phyloP scores from a whole-genome alignment of 2,329 filamentous ascomycete genomes.

The Penicillium olsonii region DNA sequence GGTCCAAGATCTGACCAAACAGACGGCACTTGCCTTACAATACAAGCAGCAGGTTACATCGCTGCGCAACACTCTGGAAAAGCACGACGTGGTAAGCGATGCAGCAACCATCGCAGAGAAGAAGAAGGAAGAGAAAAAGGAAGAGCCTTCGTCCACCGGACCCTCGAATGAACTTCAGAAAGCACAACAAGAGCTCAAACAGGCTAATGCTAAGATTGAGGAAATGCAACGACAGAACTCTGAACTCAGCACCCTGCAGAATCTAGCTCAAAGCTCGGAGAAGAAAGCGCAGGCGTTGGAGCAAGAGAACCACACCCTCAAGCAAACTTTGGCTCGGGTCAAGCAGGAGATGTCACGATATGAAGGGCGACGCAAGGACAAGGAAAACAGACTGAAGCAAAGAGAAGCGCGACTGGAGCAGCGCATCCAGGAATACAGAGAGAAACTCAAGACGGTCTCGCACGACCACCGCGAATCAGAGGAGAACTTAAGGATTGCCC shows the following conservation, averaged over 20 bases:
- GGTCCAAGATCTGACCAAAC: constrained; percentile 45
- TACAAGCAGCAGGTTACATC: constrained; percentile 46
- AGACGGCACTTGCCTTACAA: constrained; percentile 47
- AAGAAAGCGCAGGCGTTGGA: constrained; percentile 43
- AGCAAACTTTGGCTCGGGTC: constrained; percentile 41
- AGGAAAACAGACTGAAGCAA: constrained; percentile 44
- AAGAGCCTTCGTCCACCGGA: constrained; percentile 17
- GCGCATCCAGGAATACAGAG: constrained; percentile 43
- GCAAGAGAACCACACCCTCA: constrained; percentile 44
- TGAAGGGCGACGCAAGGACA: constrained; percentile 44
- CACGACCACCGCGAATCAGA: constrained; percentile 41
- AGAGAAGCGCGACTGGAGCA: constrained; percentile 42
- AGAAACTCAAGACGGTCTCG: constrained; percentile 36
- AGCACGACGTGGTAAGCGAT: constrained; percentile 40
- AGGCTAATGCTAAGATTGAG: constrained; percentile 37
- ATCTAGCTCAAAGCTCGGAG: constrained; percentile 41
- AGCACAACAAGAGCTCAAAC: constrained; percentile 36
- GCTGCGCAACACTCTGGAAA: constrained; percentile 40
- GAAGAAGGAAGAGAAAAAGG: constrained; percentile 21
- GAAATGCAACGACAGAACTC: constrained; percentile 33
- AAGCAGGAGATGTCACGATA: constrained; percentile 47
- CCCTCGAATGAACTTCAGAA: constrained; percentile 31
- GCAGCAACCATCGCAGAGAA: constrained; percentile 24
- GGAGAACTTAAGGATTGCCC: constrained; percentile 34
- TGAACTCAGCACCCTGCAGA: constrained; percentile 38